A percentile compares a stretch with the other conserved stretches of the same genome.
Conservation (phyloP, 441 rosid species). For the Dalechampia spathulata region DNA sequence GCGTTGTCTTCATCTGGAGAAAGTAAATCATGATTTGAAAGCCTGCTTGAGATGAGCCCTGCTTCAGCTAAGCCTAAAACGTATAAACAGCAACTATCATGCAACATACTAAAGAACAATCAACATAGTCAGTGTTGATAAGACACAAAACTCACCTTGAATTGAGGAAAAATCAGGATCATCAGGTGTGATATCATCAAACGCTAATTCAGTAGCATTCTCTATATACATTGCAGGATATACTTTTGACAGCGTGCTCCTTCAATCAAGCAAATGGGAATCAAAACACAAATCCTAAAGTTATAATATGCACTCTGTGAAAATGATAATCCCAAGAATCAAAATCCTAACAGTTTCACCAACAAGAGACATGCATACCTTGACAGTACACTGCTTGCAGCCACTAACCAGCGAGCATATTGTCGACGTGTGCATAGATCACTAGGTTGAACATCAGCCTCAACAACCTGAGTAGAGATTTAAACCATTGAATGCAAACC, state of each 20-base stretch:
- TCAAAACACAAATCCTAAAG: slow-evolving; percentile 9
- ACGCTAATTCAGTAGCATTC: slow-evolving; percentile 84
- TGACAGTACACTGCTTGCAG: slow-evolving; percentile 73
- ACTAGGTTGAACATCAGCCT: slow-evolving; percentile 60
- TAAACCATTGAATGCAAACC: slow-evolving; percentile 14
- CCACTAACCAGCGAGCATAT: slow-evolving; percentile 91
- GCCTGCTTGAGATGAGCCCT: slow-evolving; percentile 90
- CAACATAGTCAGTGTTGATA: background rate
- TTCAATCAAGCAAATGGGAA: slow-evolving; percentile 27
- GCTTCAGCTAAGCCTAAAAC: slow-evolving; percentile 94
- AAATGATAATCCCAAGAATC: slow-evolving; percentile 1
- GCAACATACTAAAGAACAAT: background rate
- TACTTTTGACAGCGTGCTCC: slow-evolving; percentile 73
- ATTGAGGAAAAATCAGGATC: slow-evolving; percentile 89
- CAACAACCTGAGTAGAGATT: slow-evolving; percentile 60
- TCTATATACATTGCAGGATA: slow-evolving; percentile 97
- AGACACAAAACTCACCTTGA: slow-evolving; percentile 53
- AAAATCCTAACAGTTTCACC: background rate
- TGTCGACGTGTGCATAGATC: slow-evolving; percentile 88
- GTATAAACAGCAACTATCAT: slow-evolving; percentile 16
- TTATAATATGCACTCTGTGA: slow-evolving; percentile 2
- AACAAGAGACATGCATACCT: slow-evolving; percentile 43
- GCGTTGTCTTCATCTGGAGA: slow-evolving; percentile 32
- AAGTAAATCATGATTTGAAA: slow-evolving; percentile 58
- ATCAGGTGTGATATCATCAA: slow-evolving; percentile 75